A percentile compares a stretch with the other conserved stretches of the same genome.
Evolutionary conservation across 495 filamentous ascomycete species (phyloP).

Genomic region (Aspergillus nidulans): DNA sequence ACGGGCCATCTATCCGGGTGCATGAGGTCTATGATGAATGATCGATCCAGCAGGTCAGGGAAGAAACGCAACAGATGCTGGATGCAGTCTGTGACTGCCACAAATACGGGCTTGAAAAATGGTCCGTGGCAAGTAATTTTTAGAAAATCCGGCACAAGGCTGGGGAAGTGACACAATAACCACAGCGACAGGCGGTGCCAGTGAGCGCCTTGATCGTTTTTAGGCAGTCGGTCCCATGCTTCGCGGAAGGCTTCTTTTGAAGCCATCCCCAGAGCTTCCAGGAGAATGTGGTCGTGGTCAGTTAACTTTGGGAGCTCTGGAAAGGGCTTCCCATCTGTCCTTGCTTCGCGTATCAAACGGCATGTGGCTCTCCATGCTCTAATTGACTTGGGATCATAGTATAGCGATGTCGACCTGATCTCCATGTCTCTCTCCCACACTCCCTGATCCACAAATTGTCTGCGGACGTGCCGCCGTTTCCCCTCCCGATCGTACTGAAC

Average conservation of each 20-base stretch:
- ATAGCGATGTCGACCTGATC: conserved; percentile 19
- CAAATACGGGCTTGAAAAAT: conserved; percentile 36
- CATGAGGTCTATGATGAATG: conserved; percentile 27
- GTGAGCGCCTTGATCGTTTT: conserved; percentile 21
- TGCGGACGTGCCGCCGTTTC: neutral
- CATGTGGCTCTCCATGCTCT: conserved; percentile 23
- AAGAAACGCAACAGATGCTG: conserved; percentile 35
- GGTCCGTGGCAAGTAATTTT: conserved; percentile 39
- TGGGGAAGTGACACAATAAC: conserved; percentile 43
- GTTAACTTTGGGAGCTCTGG: conserved; percentile 13
- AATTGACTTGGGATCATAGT: neutral
- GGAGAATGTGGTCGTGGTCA: conserved; percentile 16
- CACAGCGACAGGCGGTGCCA: conserved; percentile 54
- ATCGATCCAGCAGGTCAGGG: conserved; percentile 20
- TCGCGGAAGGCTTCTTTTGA: conserved; percentile 33
- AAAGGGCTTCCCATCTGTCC: conserved; percentile 10
- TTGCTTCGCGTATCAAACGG: conserved; percentile 27
- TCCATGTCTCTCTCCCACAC: neutral
- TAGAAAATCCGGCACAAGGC: conserved; percentile 43
- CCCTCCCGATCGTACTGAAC: neutral
- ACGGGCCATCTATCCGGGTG: conserved; percentile 37
- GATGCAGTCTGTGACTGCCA: conserved; percentile 50
- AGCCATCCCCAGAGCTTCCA: conserved; percentile 22
- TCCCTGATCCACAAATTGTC: neutral
- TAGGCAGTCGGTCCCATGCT: conserved; percentile 35